phyloP scores from a whole-genome alignment of 257 asterid genomes.

The Solanum stenotomum region DNA sequence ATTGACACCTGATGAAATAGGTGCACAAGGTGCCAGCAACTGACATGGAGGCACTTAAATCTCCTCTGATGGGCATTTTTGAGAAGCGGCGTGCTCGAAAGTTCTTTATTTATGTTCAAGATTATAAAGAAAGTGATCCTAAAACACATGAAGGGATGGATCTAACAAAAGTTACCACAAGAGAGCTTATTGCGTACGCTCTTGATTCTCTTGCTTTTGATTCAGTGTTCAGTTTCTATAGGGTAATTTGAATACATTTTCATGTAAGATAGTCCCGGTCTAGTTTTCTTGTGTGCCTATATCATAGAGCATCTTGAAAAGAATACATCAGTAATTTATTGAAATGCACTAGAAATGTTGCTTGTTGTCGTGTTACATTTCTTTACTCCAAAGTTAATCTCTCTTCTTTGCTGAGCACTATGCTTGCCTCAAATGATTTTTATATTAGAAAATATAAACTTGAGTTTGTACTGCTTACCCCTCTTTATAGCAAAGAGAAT shows the following conservation, averaged over 20 bases:
- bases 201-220: background rate
- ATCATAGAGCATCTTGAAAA: background rate
- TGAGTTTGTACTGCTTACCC: background rate
- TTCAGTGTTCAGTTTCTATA: background rate
- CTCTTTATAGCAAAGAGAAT: background rate
- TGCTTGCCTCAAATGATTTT: background rate
- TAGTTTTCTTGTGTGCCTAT: background rate
- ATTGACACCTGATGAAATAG: slow-evolving; percentile 26
- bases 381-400: background rate
- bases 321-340: background rate
- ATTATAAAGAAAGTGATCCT: slow-evolving; percentile 74
- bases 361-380: background rate
- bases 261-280: background rate
- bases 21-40: slow-evolving; percentile 98
- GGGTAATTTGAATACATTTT: background rate
- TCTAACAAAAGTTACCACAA: slow-evolving; percentile 69
- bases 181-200: slow-evolving; percentile 76
- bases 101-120: slow-evolving; percentile 88
- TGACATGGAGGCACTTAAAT: slow-evolving; percentile 95
- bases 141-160: slow-evolving; percentile 92
- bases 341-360: background rate
- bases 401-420: background rate
- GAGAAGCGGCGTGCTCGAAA: slow-evolving; percentile 97
- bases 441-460: background rate
- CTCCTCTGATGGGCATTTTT: slow-evolving; percentile 96